These are phyloP conservation scores for Mimosa pudica DNA, from an alignment of 306 rosid genomes.

Conservation along the genomic window DNA sequence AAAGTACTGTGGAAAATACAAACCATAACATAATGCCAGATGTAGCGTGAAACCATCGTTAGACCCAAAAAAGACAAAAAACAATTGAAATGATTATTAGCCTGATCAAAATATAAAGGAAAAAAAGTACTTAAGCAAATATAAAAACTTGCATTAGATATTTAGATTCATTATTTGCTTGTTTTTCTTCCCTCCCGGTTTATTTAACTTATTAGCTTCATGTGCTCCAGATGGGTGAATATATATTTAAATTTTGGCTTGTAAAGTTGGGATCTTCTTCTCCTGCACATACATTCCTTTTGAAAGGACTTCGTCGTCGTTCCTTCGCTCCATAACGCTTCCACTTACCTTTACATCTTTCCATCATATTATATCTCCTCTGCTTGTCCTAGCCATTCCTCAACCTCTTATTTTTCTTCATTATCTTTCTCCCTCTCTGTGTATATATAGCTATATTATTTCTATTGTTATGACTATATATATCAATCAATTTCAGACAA, in stretches of 20 bases:
- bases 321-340: neutral
- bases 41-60: too few relatives aligned
- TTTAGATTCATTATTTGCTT: too few relatives aligned
- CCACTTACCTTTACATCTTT: neutral
- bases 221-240: neutral
- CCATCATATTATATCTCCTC: neutral
- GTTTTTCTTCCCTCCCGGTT: neutral
- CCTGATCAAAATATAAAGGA: too few relatives aligned
- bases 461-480: neutral
- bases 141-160: neutral
- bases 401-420: neutral
- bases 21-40: too few relatives aligned
- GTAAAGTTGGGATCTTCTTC: neutral
- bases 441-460: neutral
- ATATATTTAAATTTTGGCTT: neutral
- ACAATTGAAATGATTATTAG: too few relatives aligned
- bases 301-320: neutral
- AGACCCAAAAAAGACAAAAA: too few relatives aligned
- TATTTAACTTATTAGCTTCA: neutral
- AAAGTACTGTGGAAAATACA: too few relatives aligned
- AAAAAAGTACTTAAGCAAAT: too few relatives aligned
- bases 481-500: too few relatives aligned
- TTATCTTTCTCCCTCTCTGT: neutral
- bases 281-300: neutral
- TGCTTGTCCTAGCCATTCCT: neutral